Evolutionary conservation across 2,329 filamentous ascomycete species (phyloP).

Genomic region (Fonsecaea monophora): DNA sequence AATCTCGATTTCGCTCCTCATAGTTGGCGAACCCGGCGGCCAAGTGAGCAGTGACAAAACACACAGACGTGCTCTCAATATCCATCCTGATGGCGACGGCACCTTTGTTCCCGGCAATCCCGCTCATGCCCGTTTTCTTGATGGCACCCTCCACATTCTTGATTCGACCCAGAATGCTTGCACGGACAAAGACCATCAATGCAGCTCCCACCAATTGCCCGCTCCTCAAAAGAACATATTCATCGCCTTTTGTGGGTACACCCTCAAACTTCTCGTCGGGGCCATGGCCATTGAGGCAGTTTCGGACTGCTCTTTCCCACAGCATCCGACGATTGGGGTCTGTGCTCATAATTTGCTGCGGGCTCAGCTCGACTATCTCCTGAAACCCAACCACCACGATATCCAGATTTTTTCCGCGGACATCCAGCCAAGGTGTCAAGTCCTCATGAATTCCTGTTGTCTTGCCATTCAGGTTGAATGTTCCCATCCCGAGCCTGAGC

Average conservation of each 20-base stretch:
- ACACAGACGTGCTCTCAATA: slow-evolving; percentile 88
- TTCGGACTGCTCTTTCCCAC: slow-evolving; percentile 84
- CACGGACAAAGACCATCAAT: slow-evolving; percentile 86
- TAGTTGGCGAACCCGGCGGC: slow-evolving; percentile 97
- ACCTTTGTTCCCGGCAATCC: slow-evolving; percentile 97
- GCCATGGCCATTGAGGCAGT: slow-evolving; percentile 70
- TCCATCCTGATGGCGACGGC: slow-evolving; percentile 96
- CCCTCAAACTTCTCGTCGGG: slow-evolving; percentile 61
- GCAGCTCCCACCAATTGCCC: slow-evolving; percentile 95
- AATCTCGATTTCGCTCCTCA: slow-evolving; percentile 93
- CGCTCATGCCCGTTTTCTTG: slow-evolving; percentile 90
- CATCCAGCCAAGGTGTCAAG: slow-evolving; percentile 82
- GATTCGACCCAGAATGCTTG: slow-evolving; percentile 76
- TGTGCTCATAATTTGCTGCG: slow-evolving; percentile 98
- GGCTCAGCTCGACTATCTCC: slow-evolving; percentile 96
- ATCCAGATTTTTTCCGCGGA: slow-evolving; percentile 71
- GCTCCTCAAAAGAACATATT: slow-evolving; percentile 87
- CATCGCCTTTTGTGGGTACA: slow-evolving; percentile 64
- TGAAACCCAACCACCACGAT: slow-evolving; percentile 93
- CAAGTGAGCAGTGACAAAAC: slow-evolving; percentile 94
- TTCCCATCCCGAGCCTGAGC: slow-evolving; percentile 84
- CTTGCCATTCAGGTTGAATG: slow-evolving; percentile 93
- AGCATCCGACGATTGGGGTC: slow-evolving; percentile 82
- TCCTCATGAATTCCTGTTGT: slow-evolving; percentile 79
- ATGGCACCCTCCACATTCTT: slow-evolving; percentile 97